Evolutionary conservation across 2,329 filamentous ascomycete species (phyloP).

Genomic region (Hymenoscyphus fraxineus): DNA sequence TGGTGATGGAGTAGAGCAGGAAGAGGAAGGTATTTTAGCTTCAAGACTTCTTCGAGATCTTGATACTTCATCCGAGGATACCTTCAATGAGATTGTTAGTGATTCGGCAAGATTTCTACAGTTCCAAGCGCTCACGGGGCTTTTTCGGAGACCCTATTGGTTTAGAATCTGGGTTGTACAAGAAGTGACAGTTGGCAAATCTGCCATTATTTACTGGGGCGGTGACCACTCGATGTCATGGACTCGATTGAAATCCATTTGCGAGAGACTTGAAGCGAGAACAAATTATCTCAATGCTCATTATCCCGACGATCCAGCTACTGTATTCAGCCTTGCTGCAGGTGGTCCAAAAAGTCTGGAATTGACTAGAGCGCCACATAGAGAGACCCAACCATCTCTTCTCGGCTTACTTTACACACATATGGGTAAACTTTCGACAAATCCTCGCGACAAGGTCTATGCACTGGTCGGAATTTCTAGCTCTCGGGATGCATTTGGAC

Average conservation of each 20-base stretch:
- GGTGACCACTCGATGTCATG: conserved; percentile 15
- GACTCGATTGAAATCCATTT: background rate
- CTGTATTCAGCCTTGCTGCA: conserved; percentile 12
- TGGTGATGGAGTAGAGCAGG: background rate
- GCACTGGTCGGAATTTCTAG: conserved; percentile 16
- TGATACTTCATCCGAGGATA: background rate
- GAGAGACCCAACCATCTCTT: conserved; percentile 3
- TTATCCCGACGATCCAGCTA: conserved; percentile 10
- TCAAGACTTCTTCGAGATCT: conserved; percentile 9
- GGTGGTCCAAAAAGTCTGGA: conserved; percentile 14
- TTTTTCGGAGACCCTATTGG: conserved; percentile 17
- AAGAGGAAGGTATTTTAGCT: conserved; percentile 6
- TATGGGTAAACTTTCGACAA: conserved; percentile 13
- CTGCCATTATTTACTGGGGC: conserved; percentile 12
- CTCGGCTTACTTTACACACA: conserved; percentile 9
- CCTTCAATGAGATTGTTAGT: background rate
- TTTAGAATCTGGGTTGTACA: conserved; percentile 19
- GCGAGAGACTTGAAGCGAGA: conserved; percentile 2
- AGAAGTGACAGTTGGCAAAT: conserved; percentile 11
- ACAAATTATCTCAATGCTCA: background rate
- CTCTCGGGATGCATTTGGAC: conserved; percentile 9
- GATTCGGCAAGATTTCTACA: background rate
- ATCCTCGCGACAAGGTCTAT: conserved; percentile 16
- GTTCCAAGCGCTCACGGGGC: conserved; percentile 10
- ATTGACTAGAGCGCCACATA: background rate